Percentiles rank a stretch among this genome's conserved stretches.
Evolutionary conservation across 129 eudicot genomes (phyloP).

Genomic region (Heracleum sosnowskyi): DNA sequence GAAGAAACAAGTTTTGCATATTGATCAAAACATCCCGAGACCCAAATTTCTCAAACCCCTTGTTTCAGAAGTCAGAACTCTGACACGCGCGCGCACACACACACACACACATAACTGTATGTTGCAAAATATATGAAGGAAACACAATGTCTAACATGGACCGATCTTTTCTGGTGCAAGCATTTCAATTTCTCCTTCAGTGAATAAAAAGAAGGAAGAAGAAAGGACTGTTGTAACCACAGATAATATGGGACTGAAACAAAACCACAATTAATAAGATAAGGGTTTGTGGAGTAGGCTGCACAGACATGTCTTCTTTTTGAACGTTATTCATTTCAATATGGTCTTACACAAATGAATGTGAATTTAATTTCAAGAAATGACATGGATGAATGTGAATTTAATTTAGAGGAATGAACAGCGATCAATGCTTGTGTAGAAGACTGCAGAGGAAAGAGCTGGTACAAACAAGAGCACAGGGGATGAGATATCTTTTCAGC

Average conservation of each 20-base stretch:
- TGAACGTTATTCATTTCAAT: not conserved
- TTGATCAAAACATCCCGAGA: not conserved
- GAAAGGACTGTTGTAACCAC: not conserved
- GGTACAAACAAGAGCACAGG: not conserved
- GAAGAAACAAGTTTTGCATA: not conserved
- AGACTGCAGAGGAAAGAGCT: not conserved
- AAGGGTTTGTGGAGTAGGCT: not conserved
- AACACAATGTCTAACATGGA: not conserved
- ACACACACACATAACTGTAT: too few species aligned
- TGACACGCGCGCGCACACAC: too few species aligned
- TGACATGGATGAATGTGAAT: not conserved
- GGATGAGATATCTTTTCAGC: not conserved
- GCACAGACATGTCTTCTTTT: not conserved
- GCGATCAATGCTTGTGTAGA: not conserved
- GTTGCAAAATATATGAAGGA: not conserved
- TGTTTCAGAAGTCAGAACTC: not conserved
- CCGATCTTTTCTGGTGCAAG: not conserved
- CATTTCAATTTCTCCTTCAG: not conserved
- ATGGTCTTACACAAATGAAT: not conserved
- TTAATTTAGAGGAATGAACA: not conserved
- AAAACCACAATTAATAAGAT: not conserved
- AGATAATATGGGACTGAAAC: not conserved
- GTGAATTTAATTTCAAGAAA: too few species aligned
- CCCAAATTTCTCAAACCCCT: not conserved
- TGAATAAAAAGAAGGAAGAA: too few species aligned